Conservation (phyloP, 2,329 filamentous ascomycete genomes). For the Arthrobotrys megalospora region DNA sequence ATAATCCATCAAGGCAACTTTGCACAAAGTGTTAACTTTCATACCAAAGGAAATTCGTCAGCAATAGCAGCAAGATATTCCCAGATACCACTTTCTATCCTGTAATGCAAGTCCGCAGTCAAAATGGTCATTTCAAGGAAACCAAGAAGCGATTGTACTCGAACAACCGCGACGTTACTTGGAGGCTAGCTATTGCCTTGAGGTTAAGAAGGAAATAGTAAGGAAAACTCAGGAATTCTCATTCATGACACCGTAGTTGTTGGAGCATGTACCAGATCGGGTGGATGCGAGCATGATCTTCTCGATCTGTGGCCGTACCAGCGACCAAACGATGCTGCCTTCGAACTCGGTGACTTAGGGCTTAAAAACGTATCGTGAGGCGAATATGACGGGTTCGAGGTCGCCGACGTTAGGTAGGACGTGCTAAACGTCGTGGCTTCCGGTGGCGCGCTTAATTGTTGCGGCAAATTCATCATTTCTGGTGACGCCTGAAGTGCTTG, state of each 20-base stretch:
- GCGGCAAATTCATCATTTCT: conserved; percentile 51
- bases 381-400: conserved; percentile 40
- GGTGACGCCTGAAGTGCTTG: conserved; percentile 62
- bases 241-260: conserved; percentile 53
- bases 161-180: background rate
- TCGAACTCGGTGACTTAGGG: conserved; percentile 41
- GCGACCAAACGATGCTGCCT: conserved; percentile 55
- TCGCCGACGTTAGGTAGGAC: conserved; percentile 62
- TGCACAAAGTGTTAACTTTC: conserved; percentile 10
- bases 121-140: conserved; percentile 1
- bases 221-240: background rate
- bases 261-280: conserved; percentile 49
- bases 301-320: conserved; percentile 61
- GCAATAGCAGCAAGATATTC: conserved; percentile 19
- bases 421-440: conserved; percentile 64
- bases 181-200: background rate
- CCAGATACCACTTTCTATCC: conserved; percentile 15
- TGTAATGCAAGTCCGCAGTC: conserved; percentile 3
- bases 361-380: conserved; percentile 41
- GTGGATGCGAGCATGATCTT: conserved; percentile 57
- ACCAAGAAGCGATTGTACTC: background rate
- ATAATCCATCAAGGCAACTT: conserved; percentile 41
- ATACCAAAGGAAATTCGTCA: conserved; percentile 57
- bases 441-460: conserved; percentile 64
- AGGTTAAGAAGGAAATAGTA: background rate